Conservation (phyloP, 2,329 filamentous ascomycete species). For the Phialemonium atrogriseum region DNA sequence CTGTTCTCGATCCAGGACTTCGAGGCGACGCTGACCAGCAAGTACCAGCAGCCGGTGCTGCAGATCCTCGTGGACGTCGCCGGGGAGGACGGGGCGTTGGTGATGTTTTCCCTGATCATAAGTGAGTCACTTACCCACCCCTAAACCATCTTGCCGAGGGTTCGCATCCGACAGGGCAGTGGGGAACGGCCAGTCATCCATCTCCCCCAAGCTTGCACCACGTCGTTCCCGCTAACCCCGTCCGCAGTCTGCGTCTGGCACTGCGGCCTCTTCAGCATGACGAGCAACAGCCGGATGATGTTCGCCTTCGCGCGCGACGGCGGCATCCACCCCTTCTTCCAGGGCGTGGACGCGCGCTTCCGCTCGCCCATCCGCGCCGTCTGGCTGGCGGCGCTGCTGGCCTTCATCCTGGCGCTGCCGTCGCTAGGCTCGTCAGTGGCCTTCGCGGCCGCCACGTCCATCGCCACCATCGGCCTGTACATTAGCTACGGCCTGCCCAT, state of each 20-base stretch:
- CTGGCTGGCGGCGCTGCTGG: conserved; percentile 44
- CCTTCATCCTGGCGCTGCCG: conserved; percentile 47
- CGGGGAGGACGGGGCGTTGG: conserved; percentile 45
- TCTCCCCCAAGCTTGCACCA: no score
- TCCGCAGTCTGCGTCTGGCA: conserved; percentile 47
- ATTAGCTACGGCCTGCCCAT: conserved; percentile 51
- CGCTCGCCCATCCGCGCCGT: conserved; percentile 42
- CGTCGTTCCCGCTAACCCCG: no score
- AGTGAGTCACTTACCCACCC: conserved; percentile 10
- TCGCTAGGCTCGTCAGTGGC: conserved; percentile 46
- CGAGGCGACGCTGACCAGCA: conserved; percentile 32
- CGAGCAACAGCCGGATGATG: conserved; percentile 50
- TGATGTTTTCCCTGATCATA: conserved; percentile 45
- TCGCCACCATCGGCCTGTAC: conserved; percentile 51
- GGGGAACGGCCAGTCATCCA: no score
- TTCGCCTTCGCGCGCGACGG: conserved; percentile 48
- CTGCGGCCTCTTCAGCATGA: conserved; percentile 50
- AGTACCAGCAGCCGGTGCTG: conserved; percentile 44
- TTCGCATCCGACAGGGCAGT: no score
- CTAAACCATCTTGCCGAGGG: no score
- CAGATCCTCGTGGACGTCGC: conserved; percentile 51
- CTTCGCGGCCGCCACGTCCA: conserved; percentile 49
- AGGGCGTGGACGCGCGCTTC: conserved; percentile 41
- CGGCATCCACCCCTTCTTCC: conserved; percentile 47
- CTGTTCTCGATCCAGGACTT: conserved; percentile 53